Evolutionary conservation across 495 filamentous ascomycete genomes (phyloP), one percentile per base, ranked within the genome.

Genomic region (Bacidia gigantensis): DNA sequence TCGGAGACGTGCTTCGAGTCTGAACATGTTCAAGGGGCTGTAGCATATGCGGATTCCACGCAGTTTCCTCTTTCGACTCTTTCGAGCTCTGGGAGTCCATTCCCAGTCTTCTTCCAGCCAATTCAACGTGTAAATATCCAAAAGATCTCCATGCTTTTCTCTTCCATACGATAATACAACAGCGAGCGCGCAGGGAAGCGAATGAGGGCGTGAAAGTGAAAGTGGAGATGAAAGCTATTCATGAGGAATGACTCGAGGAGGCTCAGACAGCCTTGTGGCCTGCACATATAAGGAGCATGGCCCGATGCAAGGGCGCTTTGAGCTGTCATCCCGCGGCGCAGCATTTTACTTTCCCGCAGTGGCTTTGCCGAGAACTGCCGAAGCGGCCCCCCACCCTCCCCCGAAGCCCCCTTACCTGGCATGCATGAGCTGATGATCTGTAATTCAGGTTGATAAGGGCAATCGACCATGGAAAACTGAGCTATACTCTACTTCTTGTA

Each of bases 21-120:
- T 32, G 35, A n/a, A 32, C 40, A 50, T 50, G 40, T 18, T 52
- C 50, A 32, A 52, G 50, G 14, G 39, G 24, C 64, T 65, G 18
- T 55, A 65, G 52, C 26, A 50, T 50, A 26, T 50, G 26, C 22
- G 47, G 23, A 25, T 50, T 38, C 47, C 47, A 50, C 18, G n/a
- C 47, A 3, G 26, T 26, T 12, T 50, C 47, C 23, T 38, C 47
- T 18, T 18, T 39, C n/a, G n/a, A n/a, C 23, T 38, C 47, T 18
- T 18, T 35, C 29, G 14, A 35, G 29, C 29, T 35, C 14, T 14
- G 5, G 29, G 29, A 35, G 5, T 5, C 29, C 29, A 35, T 35
- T 35, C 7, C n/a, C n/a, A n/a, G 5, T 35, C 29, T 14, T 35
- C 29, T 35, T 35, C 29, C 29, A 35, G 14, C 14, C 29, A 35